phyloP scores from a whole-genome alignment of 352 stramenopile genomes.

The Phytophthora idaei region DNA sequence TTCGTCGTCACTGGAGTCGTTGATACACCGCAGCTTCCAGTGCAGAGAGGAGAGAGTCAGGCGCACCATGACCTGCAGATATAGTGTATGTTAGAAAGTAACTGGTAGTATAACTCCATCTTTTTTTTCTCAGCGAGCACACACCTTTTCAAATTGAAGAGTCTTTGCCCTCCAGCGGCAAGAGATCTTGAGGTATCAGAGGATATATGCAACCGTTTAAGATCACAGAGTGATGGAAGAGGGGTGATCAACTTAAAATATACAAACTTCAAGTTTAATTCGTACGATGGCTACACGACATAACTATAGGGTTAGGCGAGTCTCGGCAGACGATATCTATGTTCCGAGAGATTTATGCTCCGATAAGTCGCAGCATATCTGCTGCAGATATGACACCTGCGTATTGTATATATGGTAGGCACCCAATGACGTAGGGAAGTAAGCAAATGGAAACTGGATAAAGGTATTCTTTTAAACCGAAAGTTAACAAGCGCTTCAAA shows the following conservation, averaged over 20 bases:
- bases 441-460: no score
- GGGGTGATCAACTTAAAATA: neutral
- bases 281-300: slow-evolving; percentile 1
- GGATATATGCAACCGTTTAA: slow-evolving; percentile 4
- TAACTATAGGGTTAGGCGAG: neutral
- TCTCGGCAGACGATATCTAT: no score
- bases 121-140: no score
- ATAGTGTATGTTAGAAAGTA: no score
- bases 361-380: neutral
- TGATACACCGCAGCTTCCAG: no score
- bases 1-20: neutral
- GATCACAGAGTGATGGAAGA: neutral
- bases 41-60: neutral
- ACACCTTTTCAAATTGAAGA: no score
- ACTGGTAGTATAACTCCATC: no score
- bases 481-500: no score
- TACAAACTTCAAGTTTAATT: slow-evolving; percentile 2
- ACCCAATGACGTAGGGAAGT: no score
- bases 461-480: no score
- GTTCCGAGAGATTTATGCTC: no score
- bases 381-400: neutral
- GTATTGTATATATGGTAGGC: neutral
- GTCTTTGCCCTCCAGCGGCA: no score
- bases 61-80: neutral
- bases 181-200: neutral